Evolutionary conservation across 169 alveolate species (phyloP).

Genomic region (Cyclospora cayetanensis): DNA sequence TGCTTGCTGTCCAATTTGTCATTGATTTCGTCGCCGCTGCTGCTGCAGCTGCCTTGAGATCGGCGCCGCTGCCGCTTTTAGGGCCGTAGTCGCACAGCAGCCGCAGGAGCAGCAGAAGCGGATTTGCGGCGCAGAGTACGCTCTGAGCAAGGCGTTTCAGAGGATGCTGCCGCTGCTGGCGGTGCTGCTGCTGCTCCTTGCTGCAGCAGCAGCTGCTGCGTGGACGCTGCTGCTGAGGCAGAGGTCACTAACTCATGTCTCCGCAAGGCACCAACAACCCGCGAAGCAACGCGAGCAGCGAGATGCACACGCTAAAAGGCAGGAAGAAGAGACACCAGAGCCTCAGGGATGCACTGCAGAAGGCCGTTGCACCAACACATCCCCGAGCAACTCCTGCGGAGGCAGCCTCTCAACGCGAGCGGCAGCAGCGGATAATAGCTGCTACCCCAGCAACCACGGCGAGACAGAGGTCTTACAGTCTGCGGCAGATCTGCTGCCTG

Average conservation of each 20-base stretch:
- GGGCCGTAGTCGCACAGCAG: too few species aligned
- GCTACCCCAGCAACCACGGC: constrained; percentile 9
- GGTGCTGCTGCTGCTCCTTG: constrained; percentile 32
- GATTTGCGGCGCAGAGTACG: neutral
- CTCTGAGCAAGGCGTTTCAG: too few species aligned
- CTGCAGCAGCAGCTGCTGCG: constrained; percentile 14
- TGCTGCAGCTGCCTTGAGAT: neutral
- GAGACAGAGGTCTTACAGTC: neutral
- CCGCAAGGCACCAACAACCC: neutral
- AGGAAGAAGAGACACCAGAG: too few species aligned
- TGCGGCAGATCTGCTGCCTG: neutral
- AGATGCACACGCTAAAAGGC: too few species aligned
- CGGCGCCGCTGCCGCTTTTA: too few species aligned
- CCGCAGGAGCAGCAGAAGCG: neutral
- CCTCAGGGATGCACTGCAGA: too few species aligned
- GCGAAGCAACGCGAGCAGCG: constrained; percentile 14
- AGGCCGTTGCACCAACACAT: neutral
- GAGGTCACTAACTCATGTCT: neutral
- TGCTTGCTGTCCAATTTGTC: too few species aligned
- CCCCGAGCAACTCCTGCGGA: neutral
- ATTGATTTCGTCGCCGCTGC: neutral
- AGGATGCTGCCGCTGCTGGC: constrained; percentile 9
- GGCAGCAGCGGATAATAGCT: neutral
- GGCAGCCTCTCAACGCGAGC: neutral
- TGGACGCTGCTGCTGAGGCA: neutral